phyloP scores from a whole-genome alignment of 768 basidiomycete species.

The Rhizopogon sp. region DNA sequence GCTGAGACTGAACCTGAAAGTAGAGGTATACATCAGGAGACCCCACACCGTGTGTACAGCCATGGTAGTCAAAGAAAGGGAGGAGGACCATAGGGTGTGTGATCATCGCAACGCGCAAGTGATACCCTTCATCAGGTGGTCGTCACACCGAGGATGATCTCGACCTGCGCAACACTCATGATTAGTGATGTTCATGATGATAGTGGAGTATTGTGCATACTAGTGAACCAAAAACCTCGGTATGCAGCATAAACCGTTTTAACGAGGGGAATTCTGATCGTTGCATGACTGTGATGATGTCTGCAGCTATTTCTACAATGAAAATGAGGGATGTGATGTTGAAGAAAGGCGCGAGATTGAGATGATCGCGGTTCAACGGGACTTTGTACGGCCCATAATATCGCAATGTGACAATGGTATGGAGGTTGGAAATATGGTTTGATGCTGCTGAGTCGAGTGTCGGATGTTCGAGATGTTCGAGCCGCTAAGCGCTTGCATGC shows the following conservation, averaged over 20 bases:
- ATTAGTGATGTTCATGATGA: too few relatives aligned
- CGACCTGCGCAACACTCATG: too few relatives aligned
- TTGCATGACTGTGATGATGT: background rate
- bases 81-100: too few relatives aligned
- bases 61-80: too few relatives aligned
- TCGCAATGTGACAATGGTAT: background rate
- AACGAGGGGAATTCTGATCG: background rate
- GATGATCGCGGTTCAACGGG: background rate
- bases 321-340: background rate
- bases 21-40: too few relatives aligned
- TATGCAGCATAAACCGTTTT: background rate
- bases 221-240: too few relatives aligned
- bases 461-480: background rate
- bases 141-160: too few relatives aligned
- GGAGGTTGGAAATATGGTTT: background rate
- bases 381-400: background rate
- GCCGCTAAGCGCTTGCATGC: background rate
- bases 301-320: background rate
- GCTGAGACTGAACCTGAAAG: too few relatives aligned
- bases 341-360: background rate
- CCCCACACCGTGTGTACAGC: too few relatives aligned
- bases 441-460: background rate
- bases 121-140: too few relatives aligned
- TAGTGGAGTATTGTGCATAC: too few relatives aligned
- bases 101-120: too few relatives aligned